Conservation (phyloP, 2,329 filamentous ascomycete genomes). For the Botrytis paeoniae region DNA sequence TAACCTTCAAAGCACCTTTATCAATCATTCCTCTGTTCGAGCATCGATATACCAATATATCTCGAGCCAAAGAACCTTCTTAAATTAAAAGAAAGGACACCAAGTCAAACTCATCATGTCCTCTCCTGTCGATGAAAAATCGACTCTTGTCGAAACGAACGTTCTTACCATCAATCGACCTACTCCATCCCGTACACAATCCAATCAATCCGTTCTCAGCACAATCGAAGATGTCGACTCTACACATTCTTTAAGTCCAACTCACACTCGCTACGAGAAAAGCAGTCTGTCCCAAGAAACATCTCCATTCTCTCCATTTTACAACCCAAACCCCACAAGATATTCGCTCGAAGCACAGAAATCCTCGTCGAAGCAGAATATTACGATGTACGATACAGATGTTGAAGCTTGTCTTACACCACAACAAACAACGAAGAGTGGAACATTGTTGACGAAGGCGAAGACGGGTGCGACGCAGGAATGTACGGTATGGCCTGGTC, state of each 20-base stretch:
- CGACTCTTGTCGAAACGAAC: constrained; percentile 13
- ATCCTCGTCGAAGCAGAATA: constrained; percentile 28
- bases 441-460: background rate
- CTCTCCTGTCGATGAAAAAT: constrained; percentile 24
- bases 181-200: constrained; percentile 20
- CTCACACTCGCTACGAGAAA: constrained; percentile 19
- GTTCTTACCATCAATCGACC: constrained; percentile 26
- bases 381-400: constrained; percentile 27
- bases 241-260: constrained; percentile 21
- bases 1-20: background rate
- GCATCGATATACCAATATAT: background rate
- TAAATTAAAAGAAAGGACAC: background rate
- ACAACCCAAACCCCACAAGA: constrained; percentile 24
- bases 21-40: background rate
- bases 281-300: constrained; percentile 17
- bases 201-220: constrained; percentile 44
- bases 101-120: constrained; percentile 7
- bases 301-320: constrained; percentile 28
- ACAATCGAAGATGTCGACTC: constrained; percentile 54
- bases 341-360: constrained; percentile 27
- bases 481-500: constrained; percentile 58
- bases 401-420: constrained; percentile 25
- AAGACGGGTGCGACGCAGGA: constrained; percentile 37
- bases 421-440: constrained; percentile 18
- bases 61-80: background rate